These are phyloP conservation scores for Cronartium quercuum DNA, from an alignment of 1,284 basidiomycete species.

Conservation along the genomic window DNA sequence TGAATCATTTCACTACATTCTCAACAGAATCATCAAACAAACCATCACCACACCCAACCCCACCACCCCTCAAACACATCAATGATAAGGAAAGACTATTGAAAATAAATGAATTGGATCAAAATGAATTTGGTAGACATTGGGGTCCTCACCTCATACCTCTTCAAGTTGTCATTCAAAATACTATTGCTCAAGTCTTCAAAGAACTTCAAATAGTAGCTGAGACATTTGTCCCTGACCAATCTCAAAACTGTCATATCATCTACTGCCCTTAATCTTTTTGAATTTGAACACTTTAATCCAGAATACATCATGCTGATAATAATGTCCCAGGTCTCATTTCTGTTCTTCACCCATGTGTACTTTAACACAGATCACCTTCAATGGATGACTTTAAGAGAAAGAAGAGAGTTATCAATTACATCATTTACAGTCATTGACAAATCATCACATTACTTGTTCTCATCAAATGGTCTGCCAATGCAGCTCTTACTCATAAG, in stretches of 20 bases:
- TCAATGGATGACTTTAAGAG: constrained; percentile 52
- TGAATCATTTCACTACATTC: too few relatives aligned
- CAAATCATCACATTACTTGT: constrained; percentile 84
- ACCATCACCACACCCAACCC: not conserved
- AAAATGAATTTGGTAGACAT: constrained; percentile 2
- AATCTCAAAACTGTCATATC: not conserved
- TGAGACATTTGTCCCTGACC: not conserved
- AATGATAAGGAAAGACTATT: not conserved
- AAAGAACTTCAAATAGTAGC: constrained; percentile 8
- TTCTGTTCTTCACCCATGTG: not conserved
- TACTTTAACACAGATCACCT: constrained; percentile 4
- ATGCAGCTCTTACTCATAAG: constrained; percentile 70
- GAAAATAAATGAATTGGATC: constrained; percentile 14
- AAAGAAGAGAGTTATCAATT: constrained; percentile 74
- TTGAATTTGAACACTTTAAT: too few relatives aligned
- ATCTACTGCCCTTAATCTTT: not conserved
- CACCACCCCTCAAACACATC: not conserved
- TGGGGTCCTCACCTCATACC: constrained; percentile 34
- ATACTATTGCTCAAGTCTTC: constrained; percentile 34
- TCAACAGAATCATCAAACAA: not conserved
- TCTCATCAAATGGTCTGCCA: constrained; percentile 71
- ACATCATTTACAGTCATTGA: constrained; percentile 78
- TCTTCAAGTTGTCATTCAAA: constrained; percentile 35
- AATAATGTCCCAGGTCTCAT: not conserved
- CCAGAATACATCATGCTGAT: too few relatives aligned